Base-by-base conservation (phyloP, 208 protist genomes). In the Trypanosoma cruzi region DNA sequence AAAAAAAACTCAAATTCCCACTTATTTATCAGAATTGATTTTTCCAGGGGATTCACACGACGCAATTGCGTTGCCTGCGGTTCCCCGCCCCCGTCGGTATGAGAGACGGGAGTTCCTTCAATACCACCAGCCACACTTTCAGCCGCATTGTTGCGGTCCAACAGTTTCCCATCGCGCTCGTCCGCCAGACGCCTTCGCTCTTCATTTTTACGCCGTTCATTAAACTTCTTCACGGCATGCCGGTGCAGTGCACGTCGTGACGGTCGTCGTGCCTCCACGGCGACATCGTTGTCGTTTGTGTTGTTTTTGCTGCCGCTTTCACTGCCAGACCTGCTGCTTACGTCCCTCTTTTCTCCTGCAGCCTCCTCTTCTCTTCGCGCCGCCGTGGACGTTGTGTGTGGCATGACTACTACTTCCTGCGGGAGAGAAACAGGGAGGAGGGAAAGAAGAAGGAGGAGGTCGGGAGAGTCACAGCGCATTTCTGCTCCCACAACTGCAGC, bases 161-260 rank as follows among this genome's bases (percentile, higher is more conserved):
- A 85, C 1, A 95, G 68, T 46, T 80, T 73, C 22, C 63, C 57
- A 49, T 95, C 86, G 5, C 82, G 76, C 22, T 77, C 71, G n/a
- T 84, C 75, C 2, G 86, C 82, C 52, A 78, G 63, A 8, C 75
- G 73, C 22, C 64, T 71, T 29, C 80, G 62, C 34, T 73, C 68
- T 36, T 77, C 72, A 55, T 82, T 84, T 13, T 72, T 74, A 42
- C 84, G 78, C 26, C 83, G 74, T 59, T 85, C 81, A 14, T 82
- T 66, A 73, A 90, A 92, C 22, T 82, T 80, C 59, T 89, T 91
- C n/a, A 95, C 86, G 52, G 89, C 82, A 24, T 81, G 80, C 0
- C 89, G 75, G 70, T 91, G 89, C 59, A 88, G 81, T 8, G 78
- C 76, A 42, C 86, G 80, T 64, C 75, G 63, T 11, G 78, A 73